A percentile compares a stretch with the other conserved stretches of the same genome.
These are phyloP conservation scores for Paxillus rubicundulus DNA, from an alignment of 768 basidiomycete species.

Conservation along the genomic window DNA sequence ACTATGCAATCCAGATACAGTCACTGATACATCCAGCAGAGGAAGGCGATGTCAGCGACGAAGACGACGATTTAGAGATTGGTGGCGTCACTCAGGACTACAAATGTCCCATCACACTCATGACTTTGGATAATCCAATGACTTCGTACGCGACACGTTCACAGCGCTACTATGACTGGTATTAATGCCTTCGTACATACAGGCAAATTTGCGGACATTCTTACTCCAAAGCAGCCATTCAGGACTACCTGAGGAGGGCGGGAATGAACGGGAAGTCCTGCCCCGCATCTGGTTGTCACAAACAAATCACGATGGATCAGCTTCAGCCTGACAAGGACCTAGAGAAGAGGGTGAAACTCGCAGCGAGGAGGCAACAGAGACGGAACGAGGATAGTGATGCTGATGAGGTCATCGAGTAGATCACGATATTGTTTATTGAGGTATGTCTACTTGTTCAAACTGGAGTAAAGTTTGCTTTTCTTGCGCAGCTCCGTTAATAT, in stretches of 20 bases:
- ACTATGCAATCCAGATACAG: not conserved
- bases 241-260: conserved; percentile 50
- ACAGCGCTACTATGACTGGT: not conserved
- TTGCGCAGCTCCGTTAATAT: no score
- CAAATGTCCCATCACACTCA: conserved; percentile 80
- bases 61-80: conserved; percentile 86
- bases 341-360: conserved; percentile 59
- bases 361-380: conserved; percentile 49
- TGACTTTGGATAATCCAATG: conserved; percentile 64
- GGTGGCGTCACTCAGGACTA: conserved; percentile 83
- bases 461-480: no score
- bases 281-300: conserved; percentile 71
- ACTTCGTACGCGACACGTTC: conserved; percentile 63
- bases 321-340: conserved; percentile 57
- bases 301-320: conserved; percentile 49
- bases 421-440: not conserved
- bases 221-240: conserved; percentile 72
- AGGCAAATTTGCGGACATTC: conserved; percentile 78
- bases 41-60: conserved; percentile 75
- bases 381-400: conserved; percentile 43
- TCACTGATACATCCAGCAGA: conserved; percentile 42
- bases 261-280: conserved; percentile 45
- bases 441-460: not conserved
- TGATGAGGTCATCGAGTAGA: conserved; percentile 56
- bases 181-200: conserved; percentile 3